phyloP scores from a whole-genome alignment of 352 stramenopile species.

The Phytophthora crassamura region DNA sequence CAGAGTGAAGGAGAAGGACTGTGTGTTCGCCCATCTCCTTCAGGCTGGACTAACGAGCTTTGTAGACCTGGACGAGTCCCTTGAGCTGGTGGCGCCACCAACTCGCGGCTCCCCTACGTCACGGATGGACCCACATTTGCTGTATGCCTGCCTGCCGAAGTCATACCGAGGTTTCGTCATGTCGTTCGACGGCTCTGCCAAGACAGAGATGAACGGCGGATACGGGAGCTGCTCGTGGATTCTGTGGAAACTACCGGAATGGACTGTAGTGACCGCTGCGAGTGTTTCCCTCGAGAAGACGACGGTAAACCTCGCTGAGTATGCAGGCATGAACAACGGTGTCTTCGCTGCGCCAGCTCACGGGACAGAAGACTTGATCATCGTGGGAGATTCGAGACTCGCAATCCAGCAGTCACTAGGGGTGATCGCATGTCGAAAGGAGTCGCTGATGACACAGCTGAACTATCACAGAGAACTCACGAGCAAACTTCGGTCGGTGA shows the following conservation, averaged over 20 bases:
- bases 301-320: constrained; percentile 5
- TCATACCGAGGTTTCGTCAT: constrained; percentile 11
- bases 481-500: background rate
- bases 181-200: constrained; percentile 29
- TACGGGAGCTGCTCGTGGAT: constrained; percentile 17
- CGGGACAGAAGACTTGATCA: background rate
- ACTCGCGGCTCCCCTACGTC: background rate
- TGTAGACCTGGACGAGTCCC: background rate
- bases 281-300: background rate
- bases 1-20: constrained; percentile 1
- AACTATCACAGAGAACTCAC: background rate
- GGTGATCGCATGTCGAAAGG: constrained; percentile 15
- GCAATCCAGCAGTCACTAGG: constrained; percentile 16
- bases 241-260: constrained; percentile 1
- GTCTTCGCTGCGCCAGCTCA: background rate
- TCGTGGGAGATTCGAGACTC: constrained; percentile 15
- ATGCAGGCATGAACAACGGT: background rate
- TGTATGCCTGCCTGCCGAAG: background rate
- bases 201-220: constrained; percentile 7
- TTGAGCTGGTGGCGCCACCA: background rate
- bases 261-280: constrained; percentile 4
- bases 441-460: constrained; percentile 5
- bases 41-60: constrained; percentile 1
- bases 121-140: background rate
- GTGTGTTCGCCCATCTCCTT: constrained; percentile 5